These are phyloP conservation scores for Pseudogymnoascus sp. DNA, from an alignment of 2,329 filamentous ascomycete genomes.

Conservation along the genomic window DNA sequence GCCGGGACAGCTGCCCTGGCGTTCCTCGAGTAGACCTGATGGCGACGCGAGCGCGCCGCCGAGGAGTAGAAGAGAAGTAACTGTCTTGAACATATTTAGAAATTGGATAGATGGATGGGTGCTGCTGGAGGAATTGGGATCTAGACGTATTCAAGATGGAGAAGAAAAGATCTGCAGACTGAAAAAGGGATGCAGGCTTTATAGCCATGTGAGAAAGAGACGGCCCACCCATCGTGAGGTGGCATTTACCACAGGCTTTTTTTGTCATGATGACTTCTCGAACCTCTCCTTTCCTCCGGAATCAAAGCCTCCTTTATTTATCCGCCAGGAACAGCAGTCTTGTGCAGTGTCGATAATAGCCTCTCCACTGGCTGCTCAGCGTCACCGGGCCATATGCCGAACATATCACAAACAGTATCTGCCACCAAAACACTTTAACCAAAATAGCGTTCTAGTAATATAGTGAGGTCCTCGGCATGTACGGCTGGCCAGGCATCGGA, in stretches of 20 bases:
- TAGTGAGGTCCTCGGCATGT: background rate
- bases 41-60: background rate
- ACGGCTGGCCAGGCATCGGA: background rate
- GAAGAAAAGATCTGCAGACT: background rate
- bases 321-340: background rate
- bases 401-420: background rate
- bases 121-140: background rate
- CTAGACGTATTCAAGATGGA: background rate
- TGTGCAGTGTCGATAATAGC: background rate
- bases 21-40: background rate
- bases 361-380: background rate
- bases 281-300: background rate
- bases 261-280: background rate
- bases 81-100: slow-evolving; percentile 8
- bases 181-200: background rate
- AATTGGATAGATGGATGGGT: background rate
- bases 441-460: background rate
- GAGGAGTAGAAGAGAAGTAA: slow-evolving; percentile 5
- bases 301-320: background rate
- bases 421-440: background rate
- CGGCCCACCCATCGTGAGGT: background rate
- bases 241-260: background rate
- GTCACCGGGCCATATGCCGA: background rate
- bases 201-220: slow-evolving; percentile 1
- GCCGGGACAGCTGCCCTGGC: slow-evolving; percentile 30